Evolutionary conservation across 2,329 filamentous ascomycete species (phyloP).

Genomic region (Claviceps monticola): DNA sequence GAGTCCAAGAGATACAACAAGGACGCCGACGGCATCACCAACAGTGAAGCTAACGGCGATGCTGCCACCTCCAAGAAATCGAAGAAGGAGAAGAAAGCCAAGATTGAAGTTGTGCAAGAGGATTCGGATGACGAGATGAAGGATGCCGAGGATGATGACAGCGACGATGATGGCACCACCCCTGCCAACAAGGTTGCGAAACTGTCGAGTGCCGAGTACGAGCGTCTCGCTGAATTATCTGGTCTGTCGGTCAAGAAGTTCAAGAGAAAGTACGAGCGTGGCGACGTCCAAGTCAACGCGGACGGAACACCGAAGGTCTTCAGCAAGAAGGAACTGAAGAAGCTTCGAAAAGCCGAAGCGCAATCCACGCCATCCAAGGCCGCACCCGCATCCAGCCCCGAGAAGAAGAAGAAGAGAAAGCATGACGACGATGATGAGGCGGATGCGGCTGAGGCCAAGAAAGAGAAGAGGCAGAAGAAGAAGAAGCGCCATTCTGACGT

Average conservation of each 20-base stretch:
- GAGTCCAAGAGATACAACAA: slow-evolving; percentile 89
- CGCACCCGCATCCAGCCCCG: slow-evolving; percentile 16
- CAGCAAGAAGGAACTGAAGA: slow-evolving; percentile 68
- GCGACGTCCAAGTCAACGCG: slow-evolving; percentile 52
- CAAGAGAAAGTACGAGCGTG: slow-evolving; percentile 63
- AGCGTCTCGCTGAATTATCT: slow-evolving; percentile 48
- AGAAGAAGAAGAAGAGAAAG: slow-evolving; percentile 58
- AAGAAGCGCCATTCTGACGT: slow-evolving; percentile 27
- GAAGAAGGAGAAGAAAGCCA: slow-evolving; percentile 28
- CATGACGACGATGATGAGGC: slow-evolving; percentile 51
- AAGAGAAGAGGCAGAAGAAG: slow-evolving; percentile 42
- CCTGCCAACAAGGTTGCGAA: slow-evolving; percentile 25
- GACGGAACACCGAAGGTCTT: slow-evolving; percentile 53
- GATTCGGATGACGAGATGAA: slow-evolving; percentile 31
- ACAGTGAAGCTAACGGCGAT: slow-evolving; percentile 32
- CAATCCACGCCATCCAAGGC: slow-evolving; percentile 26
- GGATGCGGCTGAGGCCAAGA: slow-evolving; percentile 47
- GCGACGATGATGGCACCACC: slow-evolving; percentile 19
- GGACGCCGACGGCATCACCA: slow-evolving; percentile 74
- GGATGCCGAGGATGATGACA: slow-evolving; percentile 27
- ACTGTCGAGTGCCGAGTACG: slow-evolving; percentile 42
- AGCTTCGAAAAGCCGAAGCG: slow-evolving; percentile 50
- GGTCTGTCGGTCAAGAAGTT: slow-evolving; percentile 64
- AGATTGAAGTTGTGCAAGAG: slow-evolving; percentile 26
- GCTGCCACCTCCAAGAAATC: slow-evolving; percentile 27